These are phyloP conservation scores for Discostella stelligeroides DNA, from an alignment of 108 stramenopile species.

Conservation along the genomic window DNA sequence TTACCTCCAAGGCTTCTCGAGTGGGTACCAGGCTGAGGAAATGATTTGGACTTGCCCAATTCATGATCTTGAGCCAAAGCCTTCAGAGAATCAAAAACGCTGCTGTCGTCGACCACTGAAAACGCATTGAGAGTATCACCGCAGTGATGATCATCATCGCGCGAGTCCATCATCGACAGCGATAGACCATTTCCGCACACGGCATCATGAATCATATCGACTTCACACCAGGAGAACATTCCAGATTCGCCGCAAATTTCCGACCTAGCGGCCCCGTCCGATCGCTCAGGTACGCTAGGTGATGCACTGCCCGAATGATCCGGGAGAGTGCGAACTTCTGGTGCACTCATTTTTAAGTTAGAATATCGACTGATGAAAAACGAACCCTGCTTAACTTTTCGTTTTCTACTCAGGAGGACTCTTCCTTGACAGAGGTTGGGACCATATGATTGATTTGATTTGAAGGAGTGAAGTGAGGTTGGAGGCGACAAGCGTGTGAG, in stretches of 20 bases:
- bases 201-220: slow-evolving; percentile 29
- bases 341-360: neutral
- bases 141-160: slow-evolving; percentile 28
- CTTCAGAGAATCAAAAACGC: slow-evolving; percentile 1
- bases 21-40: neutral
- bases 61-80: neutral
- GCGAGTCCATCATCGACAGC: slow-evolving; percentile 17
- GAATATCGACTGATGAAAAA: neutral
- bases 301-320: neutral
- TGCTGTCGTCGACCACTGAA: neutral
- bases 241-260: slow-evolving; percentile 8
- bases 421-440: neutral
- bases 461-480: neutral
- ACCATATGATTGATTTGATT: neutral
- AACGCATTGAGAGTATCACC: neutral
- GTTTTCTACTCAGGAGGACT: neutral
- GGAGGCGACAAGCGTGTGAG: neutral
- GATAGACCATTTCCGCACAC: slow-evolving; percentile 21
- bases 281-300: neutral
- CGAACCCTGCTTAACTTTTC: neutral
- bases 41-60: neutral
- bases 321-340: slow-evolving; percentile 7
- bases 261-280: slow-evolving; percentile 2
- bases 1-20: neutral
- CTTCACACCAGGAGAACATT: slow-evolving; percentile 32